Evolutionary conservation across 352 stramenopile genomes (phyloP).

Genomic region (Stephanocyclus meneghinianus): DNA sequence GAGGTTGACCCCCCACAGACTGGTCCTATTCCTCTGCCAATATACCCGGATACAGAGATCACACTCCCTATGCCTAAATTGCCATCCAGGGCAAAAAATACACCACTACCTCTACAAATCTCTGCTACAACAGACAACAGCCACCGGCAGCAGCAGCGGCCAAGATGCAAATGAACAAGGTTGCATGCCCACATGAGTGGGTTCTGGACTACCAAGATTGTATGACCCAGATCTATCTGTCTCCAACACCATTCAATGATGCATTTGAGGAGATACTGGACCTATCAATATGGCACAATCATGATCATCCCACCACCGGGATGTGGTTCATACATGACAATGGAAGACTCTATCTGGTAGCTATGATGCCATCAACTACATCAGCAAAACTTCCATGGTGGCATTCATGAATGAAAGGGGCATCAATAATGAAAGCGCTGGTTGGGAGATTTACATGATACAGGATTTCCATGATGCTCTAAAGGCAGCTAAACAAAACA

Average conservation of each 20-base stretch:
- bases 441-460: neutral
- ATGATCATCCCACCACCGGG: neutral
- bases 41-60: neutral
- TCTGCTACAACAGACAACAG: neutral
- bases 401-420: neutral
- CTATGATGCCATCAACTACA: neutral
- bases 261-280: neutral
- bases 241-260: neutral
- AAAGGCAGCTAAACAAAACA: no score
- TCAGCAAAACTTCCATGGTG: slow-evolving; percentile 2
- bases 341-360: neutral
- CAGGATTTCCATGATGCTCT: neutral
- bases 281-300: neutral
- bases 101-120: neutral
- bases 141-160: neutral
- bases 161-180: neutral
- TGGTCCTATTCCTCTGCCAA: neutral
- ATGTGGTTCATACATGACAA: neutral
- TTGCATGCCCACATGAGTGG: neutral
- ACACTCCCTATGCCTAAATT: neutral
- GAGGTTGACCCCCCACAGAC: no score
- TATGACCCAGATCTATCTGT: neutral
- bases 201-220: neutral
- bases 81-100: neutral
- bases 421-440: slow-evolving; percentile 5